Base-by-base conservation (phyloP, 306 rosid genomes). In the Cucurbita ficifolia region DNA sequence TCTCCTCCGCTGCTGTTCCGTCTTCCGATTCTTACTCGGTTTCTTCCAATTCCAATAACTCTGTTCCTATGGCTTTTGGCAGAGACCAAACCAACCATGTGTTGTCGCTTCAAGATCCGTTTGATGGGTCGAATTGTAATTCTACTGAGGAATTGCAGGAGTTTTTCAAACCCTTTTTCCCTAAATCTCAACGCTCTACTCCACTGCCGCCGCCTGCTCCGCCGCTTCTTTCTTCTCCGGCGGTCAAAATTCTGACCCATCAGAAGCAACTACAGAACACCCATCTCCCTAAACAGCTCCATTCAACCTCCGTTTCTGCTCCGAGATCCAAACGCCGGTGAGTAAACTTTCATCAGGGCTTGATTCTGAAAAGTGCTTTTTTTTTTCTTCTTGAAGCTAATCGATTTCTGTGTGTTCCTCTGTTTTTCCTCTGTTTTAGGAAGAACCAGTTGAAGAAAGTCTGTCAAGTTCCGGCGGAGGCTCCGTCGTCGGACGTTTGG, bases 381-480 rank as follows among this genome's bases (percentile, higher is more conserved):
- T 61, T 36, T 0, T 59, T 59, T 12, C 6, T 36, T 60, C 0
- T 24, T 5, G 8, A 29, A 46, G 39, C 40, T 67, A 10, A 65
- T 65, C 7, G 50, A 5, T 63, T 6, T 63, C 29, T 24, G 57
- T 52, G 76, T 61, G 2, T 56, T 54, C 21, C 12, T 1, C 8
- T 3, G n/a, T 43, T 36, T 22, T 16, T 1, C 3, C 10, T 53
- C 38, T 10, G 50, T 77, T 72, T 8, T 83, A 93, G 98, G 81
- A 94, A 94, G 90, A 94, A 90, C 61, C 92, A 86, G 81, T 82
- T 90, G 7, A 94, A 94, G 88, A 90, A 89, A 78, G 97, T 90
- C 39, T 87, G 94, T 67, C 89, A 90, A 69, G 97, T 94, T 4
- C 94, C 98, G 2, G 96, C 90, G 4, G 98, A 94, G 81, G 76